A percentile compares a stretch with the other conserved stretches of the same genome.
phyloP scores from a whole-genome alignment of 352 stramenopile genomes.

The Blastocystis sp. region DNA sequence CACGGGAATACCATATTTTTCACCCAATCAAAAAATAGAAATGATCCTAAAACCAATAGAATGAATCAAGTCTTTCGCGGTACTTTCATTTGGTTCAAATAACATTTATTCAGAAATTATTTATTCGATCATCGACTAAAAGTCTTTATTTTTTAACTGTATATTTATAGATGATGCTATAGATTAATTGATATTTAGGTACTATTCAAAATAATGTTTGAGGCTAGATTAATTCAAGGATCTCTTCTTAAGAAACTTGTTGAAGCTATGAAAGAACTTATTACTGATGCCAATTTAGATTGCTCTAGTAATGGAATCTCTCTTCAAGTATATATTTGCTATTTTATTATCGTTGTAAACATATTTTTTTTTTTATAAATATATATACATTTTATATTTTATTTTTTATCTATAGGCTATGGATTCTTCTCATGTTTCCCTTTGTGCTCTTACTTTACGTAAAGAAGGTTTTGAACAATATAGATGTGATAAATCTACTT shows the following conservation, averaged over 20 bases:
- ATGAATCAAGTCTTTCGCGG: too few relatives aligned
- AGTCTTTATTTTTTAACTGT: too few relatives aligned
- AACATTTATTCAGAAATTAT: too few relatives aligned
- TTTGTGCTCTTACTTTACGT: conserved; percentile 76
- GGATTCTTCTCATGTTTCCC: conserved; percentile 93
- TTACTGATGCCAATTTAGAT: conserved; percentile 90
- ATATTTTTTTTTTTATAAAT: neutral
- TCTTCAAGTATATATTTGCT: conserved; percentile 48
- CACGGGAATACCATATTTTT: too few relatives aligned
- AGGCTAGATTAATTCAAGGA: conserved; percentile 80
- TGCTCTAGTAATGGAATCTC: conserved; percentile 71
- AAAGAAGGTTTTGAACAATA: conserved; percentile 87
- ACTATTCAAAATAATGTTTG: conserved; percentile 74
- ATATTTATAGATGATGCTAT: too few relatives aligned
- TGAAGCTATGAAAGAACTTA: conserved; percentile 95
- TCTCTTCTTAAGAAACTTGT: conserved; percentile 94
- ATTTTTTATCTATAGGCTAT: conserved; percentile 65
- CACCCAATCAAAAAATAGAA: too few relatives aligned
- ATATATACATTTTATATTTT: neutral
- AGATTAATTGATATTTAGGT: conserved; percentile 10
- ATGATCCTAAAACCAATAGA: too few relatives aligned
- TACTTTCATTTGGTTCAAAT: too few relatives aligned
- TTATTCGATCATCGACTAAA: too few relatives aligned
- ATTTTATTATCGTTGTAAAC: neutral
- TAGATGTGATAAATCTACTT: conserved; percentile 85